Conservation (phyloP, 2,329 filamentous ascomycete genomes). For the Stromatinia cepivora region DNA sequence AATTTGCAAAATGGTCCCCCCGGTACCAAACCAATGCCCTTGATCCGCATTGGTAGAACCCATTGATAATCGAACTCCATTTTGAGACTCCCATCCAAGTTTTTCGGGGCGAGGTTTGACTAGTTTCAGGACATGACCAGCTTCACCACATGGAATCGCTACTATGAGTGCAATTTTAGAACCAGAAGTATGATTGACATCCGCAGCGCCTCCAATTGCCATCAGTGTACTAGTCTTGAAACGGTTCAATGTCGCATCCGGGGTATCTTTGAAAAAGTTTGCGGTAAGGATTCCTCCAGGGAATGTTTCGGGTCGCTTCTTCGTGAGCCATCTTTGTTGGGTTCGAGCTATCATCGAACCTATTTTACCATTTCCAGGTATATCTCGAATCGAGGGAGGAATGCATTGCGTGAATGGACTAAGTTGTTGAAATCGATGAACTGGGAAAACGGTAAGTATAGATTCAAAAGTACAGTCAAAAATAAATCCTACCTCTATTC, state of each 20-base stretch:
- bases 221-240: conserved; percentile 31
- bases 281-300: conserved; percentile 28
- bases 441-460: conserved; percentile 29
- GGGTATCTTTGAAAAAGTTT: conserved; percentile 14
- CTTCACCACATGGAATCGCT: conserved; percentile 37
- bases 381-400: conserved; percentile 31
- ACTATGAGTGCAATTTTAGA: conserved; percentile 31
- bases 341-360: conserved; percentile 22
- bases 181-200: conserved; percentile 30
- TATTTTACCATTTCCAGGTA: conserved; percentile 21
- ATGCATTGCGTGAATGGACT: conserved; percentile 34
- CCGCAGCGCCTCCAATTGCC: conserved; percentile 31
- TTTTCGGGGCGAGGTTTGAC: conserved; percentile 35
- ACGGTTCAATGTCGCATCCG: conserved; percentile 19
- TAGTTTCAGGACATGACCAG: conserved; percentile 38
- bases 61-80: conserved; percentile 31
- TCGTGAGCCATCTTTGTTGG: conserved; percentile 35
- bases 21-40: conserved; percentile 39
- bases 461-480: background rate
- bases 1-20: conserved; percentile 51
- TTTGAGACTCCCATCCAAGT: conserved; percentile 36
- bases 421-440: conserved; percentile 34
- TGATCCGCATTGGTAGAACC: conserved; percentile 31
- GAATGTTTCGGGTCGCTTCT: conserved; percentile 34
- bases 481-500: conserved; percentile 28